Base-by-base conservation (phyloP, 148 eudicot genomes). In the Rhododendron griersonianum region DNA sequence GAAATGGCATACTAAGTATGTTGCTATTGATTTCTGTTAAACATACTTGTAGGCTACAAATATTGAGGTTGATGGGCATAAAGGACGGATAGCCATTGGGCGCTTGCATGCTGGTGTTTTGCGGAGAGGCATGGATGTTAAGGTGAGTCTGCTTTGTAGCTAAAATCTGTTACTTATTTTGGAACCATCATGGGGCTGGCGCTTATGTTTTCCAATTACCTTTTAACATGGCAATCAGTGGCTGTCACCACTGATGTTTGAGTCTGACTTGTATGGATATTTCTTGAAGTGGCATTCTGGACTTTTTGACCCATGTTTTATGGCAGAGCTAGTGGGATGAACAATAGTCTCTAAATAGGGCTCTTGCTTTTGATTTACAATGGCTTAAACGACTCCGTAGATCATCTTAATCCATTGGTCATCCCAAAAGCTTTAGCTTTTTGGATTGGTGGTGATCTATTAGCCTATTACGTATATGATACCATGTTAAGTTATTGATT, bases 101-200 rank as follows among this genome's bases (percentile, higher is more conserved):
- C 98, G 99, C 61, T 87, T 97, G 89, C 99, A 95, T 93, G 98
- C 99, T 57, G 99, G 99, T 59, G 91, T 80, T 92, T 90, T 97
- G 87, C 83, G 89, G 39, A 94, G 86, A 88, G 99, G 99, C 88
- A 85, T 93, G 94, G 99, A 97, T 89, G 98, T 97, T 81, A 89
- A 87, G 95, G 99, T 95, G 69, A 79, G 87, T 77, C 41, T 48
- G 30, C 63, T 61, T 67, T 80, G 83, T 25, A 53, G n/a, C 69
- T 50, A 44, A 81, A 11, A 25, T 74, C 45, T 81, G n/a, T n/a
- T 83, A 10, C 28, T 21, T 30, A 5, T 75, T 63, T 61, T 59
- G 16, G 5, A 45, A 30, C 67, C 63, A 4, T 51, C 25, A 25
- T 77, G 59, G 37, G 47, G 5, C 30, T 76, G 59, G n/a, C 13